These are phyloP conservation scores for Spencermartinsiella europaea DNA, from an alignment of 805 yeast genomes.

Conservation along the genomic window DNA sequence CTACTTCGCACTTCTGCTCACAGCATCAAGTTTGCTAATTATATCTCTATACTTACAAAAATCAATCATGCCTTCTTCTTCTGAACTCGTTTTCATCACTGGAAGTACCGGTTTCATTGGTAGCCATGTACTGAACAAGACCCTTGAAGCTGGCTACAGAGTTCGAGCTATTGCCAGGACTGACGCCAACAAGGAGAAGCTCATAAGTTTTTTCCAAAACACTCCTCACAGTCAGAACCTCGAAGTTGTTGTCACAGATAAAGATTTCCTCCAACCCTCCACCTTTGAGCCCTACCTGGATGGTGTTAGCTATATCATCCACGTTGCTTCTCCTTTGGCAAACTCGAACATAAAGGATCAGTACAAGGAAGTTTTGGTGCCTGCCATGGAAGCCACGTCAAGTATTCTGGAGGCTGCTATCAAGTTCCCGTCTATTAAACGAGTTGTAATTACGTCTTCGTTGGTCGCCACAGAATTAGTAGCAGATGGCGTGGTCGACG, in stretches of 20 bases:
- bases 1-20: too few relatives aligned
- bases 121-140: not conserved
- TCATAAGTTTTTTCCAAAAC: not conserved
- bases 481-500: slow-evolving; percentile 25
- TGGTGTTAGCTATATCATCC: slow-evolving; percentile 33
- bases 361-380: slow-evolving; percentile 38
- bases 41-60: too few relatives aligned
- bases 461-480: slow-evolving; percentile 46
- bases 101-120: not conserved
- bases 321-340: slow-evolving; percentile 38
- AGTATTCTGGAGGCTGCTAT: slow-evolving; percentile 39
- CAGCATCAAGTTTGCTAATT: too few relatives aligned
- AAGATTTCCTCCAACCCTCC: not conserved
- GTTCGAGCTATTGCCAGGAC: not conserved
- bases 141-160: not conserved
- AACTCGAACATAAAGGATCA: slow-evolving; percentile 31
- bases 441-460: slow-evolving; percentile 46
- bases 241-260: not conserved
- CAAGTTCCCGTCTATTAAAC: slow-evolving; percentile 34
- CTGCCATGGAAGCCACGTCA: slow-evolving; percentile 45
- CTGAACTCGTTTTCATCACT: not conserved
- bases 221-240: not conserved
- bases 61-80: not conserved
- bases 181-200: not conserved
- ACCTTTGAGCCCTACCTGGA: slow-evolving; percentile 36